Evolutionary conservation across 345 rosid genomes (phyloP), one percentile per base, ranked within the genome.

Genomic region (Murraya paniculata): DNA sequence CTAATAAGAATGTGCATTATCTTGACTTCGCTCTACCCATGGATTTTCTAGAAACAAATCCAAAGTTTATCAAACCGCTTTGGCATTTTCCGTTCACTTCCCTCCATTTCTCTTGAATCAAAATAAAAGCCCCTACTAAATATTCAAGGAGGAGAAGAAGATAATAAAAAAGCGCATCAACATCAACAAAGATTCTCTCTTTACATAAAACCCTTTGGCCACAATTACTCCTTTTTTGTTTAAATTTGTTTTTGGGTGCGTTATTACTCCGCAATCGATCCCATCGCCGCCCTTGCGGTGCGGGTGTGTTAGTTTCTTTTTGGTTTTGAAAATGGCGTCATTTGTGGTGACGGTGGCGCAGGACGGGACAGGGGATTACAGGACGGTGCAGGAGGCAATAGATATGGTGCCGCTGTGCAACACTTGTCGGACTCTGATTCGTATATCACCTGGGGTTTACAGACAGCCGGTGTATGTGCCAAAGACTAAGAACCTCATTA

Each of bases 401-500:
- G 98, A 96, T 74, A 75, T 89, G 19, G 94, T 96, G 16, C 95
- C 98, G 2, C 89, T 90, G 30, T 19, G 91, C 78, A 96, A 96
- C 90, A 88, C 88, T 0, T 77, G 86, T 73, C 88, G 98, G 9
- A 90, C 93, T 9, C 84, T 96, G 71, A 88, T 96, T 64, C 93
- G 98, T 28, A 77, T 96, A 75, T 79, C 91, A 0, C 97, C 98
- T 0, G 98, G 98, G 30, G 77, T 92, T 24, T 96, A 92, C 82
- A 82, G 67, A 78, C 99, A 96, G 74, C 98, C 98, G 0, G 80
- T 96, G 22, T 91, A 94, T 81, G 90, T 96, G 31, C 95, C 98
- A 77, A 96, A 94, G 90, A 91, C 97, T 76, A 94, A 94, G 86
- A 96, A 91, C 73, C 71, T 96, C 81, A 90, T 96, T 68, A 94